Evolutionary conservation across 352 stramenopile species (phyloP).

Genomic region (Nothophytophthora sp.): DNA sequence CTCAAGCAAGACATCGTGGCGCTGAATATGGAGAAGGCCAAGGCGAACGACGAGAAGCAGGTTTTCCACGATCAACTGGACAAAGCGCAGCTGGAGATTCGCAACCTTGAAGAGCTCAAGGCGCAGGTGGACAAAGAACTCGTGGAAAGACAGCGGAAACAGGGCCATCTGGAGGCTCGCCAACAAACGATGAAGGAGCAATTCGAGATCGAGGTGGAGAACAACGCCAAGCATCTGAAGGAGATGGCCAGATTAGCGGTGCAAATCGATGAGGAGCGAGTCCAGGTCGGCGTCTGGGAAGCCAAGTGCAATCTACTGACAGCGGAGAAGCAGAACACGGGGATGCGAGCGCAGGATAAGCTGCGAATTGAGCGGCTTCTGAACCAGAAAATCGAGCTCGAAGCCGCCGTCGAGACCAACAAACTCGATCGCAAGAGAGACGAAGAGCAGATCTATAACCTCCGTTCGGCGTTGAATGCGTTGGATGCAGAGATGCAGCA

Average conservation of each 20-base stretch:
- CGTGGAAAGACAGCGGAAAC: slow-evolving; percentile 40
- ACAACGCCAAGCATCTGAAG: slow-evolving; percentile 30
- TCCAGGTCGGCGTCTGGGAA: slow-evolving; percentile 62
- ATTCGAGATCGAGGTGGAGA: slow-evolving; percentile 55
- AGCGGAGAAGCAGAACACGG: slow-evolving; percentile 74
- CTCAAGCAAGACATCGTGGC: slow-evolving; percentile 63
- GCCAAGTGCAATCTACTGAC: slow-evolving; percentile 67
- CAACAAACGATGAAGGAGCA: slow-evolving; percentile 72
- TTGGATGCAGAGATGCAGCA: slow-evolving; percentile 81
- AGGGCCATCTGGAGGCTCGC: slow-evolving; percentile 49
- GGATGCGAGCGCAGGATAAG: slow-evolving; percentile 81
- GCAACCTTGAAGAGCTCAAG: slow-evolving; percentile 38
- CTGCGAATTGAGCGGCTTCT: slow-evolving; percentile 73
- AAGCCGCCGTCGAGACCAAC: slow-evolving; percentile 57
- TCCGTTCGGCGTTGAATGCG: slow-evolving; percentile 62
- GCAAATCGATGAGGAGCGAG: slow-evolving; percentile 58
- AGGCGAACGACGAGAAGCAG: slow-evolving; percentile 42
- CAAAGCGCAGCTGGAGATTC: slow-evolving; percentile 25
- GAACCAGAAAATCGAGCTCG: slow-evolving; percentile 80
- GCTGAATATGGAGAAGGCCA: slow-evolving; percentile 63
- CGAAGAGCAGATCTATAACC: slow-evolving; percentile 73
- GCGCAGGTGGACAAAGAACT: slow-evolving; percentile 48
- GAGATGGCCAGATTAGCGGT: slow-evolving; percentile 41
- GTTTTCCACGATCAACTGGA: slow-evolving; percentile 34
- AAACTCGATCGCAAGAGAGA: slow-evolving; percentile 60